Conservation (phyloP, 345 rosid genomes). For the Gossypium rotundifolium region DNA sequence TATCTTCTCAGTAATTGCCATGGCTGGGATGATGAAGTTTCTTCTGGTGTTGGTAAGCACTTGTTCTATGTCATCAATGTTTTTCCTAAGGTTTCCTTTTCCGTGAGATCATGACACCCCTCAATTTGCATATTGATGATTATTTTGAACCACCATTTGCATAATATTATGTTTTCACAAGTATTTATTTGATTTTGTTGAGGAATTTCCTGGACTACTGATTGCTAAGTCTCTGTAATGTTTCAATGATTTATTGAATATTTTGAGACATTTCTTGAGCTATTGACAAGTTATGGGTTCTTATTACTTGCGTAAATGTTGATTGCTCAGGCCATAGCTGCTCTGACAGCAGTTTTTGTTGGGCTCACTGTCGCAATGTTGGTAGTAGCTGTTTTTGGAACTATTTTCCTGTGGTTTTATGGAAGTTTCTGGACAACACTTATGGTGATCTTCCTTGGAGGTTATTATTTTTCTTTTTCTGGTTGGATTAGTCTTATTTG, state of each 20-base stretch:
- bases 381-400: constrained; percentile 55
- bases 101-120: background rate
- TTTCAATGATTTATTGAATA: background rate
- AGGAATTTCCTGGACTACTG: background rate
- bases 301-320: constrained; percentile 17
- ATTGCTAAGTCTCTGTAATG: background rate
- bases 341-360: constrained; percentile 49
- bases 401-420: constrained; percentile 68
- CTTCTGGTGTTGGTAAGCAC: constrained; percentile 63
- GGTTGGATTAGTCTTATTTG: background rate
- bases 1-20: constrained; percentile 64
- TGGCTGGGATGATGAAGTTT: constrained; percentile 74
- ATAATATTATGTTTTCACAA: background rate
- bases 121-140: constrained; percentile 1
- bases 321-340: constrained; percentile 50
- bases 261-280: background rate
- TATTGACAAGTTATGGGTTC: constrained; percentile 4
- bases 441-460: constrained; percentile 57
- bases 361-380: constrained; percentile 62
- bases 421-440: constrained; percentile 94
- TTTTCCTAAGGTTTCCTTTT: background rate
- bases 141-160: background rate
- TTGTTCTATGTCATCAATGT: constrained; percentile 6
- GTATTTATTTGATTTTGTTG: background rate
- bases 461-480: constrained; percentile 31